Evolutionary conservation across 2,329 filamentous ascomycete genomes (phyloP), one percentile per base, ranked within the genome.

Genomic region (Lizonia empirigonia): DNA sequence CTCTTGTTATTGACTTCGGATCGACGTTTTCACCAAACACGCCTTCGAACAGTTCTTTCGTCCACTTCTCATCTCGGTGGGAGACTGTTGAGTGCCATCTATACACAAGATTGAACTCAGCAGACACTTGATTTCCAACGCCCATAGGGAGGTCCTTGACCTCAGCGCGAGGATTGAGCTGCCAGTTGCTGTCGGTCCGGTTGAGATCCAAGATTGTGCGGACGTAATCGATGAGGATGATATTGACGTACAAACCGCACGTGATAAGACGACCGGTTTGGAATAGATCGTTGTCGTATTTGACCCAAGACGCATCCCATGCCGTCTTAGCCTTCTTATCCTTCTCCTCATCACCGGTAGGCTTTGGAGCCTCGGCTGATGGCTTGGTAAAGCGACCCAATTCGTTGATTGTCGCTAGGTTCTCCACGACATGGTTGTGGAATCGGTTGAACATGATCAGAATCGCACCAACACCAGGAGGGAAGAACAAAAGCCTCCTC

Each of bases 81-180:
- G 81, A 82, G 61, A 94, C 89, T 60, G 87, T 86, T 3, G 89
- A 90, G 76, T 95, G 90, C 90, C 90, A 95, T 57, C 90, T 82
- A 71, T 96, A 95, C 60, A 89, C 88, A 8, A 96, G 80, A 67
- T 94, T 95, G 79, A 96, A 96, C 75, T 96, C 91, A 3, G 88
- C 89, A 0, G 89, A 93, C 5, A 93, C 89, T 58, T 88, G 85
- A 64, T 94, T 95, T 41, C 91, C 91, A 0, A 88, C 84, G 33
- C 89, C 91, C 19, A 85, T 80, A 35, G 89, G 84, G 0, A 87
- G 82, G 2, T 80, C 72, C 24, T 79, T 78, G 72, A 86, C 88
- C 60, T 88, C 84, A 10, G 84, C 81, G 19, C 90, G 82, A 1
- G 90, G 90, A 63, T 94, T 89, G 23, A 95, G 80, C 1, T 87